Percentiles rank a stretch among this genome's conserved stretches.
phyloP scores from a whole-genome alignment of 73 alveolate genomes.

The Tetrahymena elliotti region DNA sequence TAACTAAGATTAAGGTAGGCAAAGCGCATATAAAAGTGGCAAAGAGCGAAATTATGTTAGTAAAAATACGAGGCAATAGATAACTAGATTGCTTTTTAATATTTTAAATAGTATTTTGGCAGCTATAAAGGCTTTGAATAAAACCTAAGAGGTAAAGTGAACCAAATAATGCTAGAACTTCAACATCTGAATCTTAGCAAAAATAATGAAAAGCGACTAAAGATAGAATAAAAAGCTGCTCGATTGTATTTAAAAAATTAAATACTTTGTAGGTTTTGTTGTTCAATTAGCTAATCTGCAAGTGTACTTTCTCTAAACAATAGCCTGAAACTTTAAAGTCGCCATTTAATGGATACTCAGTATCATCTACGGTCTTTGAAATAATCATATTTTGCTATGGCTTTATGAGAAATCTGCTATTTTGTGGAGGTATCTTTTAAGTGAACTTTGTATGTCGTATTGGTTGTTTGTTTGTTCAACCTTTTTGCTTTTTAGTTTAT shows the following conservation, averaged over 20 bases:
- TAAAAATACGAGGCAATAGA: not conserved
- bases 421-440: not conserved
- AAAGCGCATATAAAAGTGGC: not conserved
- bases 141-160: not conserved
- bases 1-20: not conserved
- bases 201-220: not conserved
- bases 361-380: not conserved
- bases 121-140: not conserved
- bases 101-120: not conserved
- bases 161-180: not conserved
- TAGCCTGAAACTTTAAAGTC: not conserved
- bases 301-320: not conserved
- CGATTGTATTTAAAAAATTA: not conserved
- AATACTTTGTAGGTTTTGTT: not conserved
- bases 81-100: not conserved
- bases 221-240: not conserved
- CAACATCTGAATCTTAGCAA: not conserved
- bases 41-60: not conserved
- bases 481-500: not conserved
- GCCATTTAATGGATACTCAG: not conserved
- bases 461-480: not conserved
- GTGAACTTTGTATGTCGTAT: not conserved
- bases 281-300: not conserved
- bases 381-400: not conserved
- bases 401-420: not conserved